Evolutionary conservation across 371 early-diverging fungal genomes (phyloP), one percentile per base, ranked within the genome.

Genomic region (Mucor sp.): DNA sequence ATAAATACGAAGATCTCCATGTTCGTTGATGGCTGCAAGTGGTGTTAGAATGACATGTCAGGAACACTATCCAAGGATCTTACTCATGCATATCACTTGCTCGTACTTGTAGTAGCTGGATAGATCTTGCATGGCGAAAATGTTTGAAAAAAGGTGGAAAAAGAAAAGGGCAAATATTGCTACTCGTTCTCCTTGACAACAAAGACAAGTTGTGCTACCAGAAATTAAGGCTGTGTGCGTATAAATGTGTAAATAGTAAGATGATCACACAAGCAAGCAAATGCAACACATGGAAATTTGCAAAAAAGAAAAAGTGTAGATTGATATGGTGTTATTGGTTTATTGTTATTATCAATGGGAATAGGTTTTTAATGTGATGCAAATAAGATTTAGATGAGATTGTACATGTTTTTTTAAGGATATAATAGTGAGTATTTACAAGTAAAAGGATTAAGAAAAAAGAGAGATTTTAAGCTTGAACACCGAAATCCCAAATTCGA

Each of bases 401-500:
- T 37, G 37, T 37, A 37, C 37, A 37, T 37, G 8, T 14, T 37
- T 14, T 37, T 37, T 37, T 37, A 35, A 35, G 11, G 14, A 37
- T 14, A 14, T 37, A 37, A 37, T 37, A 37, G 37, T 7, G 47
- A 28, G 55, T 56, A 56, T 56, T 56, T 56, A 56, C 56, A 56
- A 6, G 3, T 23, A 17, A 56, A 28, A 2, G 37, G 37, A 4
- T 37, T 14, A 6, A 30, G 32, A 55, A 30, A 30, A 32, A 15
- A 7, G 28, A 1, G 4, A 32, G 11, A 5, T n/a, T 56, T 19
- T 50, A 62, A 19, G 47, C 58, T 27, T 63, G 66, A 12, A 64
- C 35, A 62, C 84, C 66, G 73, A 85, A 90, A 79, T 96, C 93
- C 85, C 91, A 93, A 8, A 95, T 82, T 48, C 81, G 82, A 30